phyloP scores from a whole-genome alignment of 768 basidiomycete genomes.

The Vararia minispora region DNA sequence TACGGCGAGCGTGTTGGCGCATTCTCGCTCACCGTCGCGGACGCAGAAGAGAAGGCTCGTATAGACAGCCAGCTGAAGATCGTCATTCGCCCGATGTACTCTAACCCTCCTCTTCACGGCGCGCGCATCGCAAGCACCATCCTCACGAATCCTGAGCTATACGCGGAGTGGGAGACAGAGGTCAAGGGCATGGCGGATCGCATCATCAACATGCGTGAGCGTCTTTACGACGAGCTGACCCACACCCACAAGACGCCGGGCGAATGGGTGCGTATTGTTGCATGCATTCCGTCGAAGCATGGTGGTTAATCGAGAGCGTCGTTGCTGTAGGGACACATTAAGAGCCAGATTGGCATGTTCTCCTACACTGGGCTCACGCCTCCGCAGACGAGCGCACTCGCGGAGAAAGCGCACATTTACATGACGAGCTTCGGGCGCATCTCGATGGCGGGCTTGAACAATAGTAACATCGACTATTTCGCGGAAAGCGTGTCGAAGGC shows the following conservation, averaged over 20 bases:
- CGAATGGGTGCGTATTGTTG: conserved; percentile 89
- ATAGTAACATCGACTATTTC: conserved; percentile 79
- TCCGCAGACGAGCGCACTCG: conserved; percentile 69
- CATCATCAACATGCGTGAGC: conserved; percentile 88
- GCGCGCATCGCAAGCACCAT: conserved; percentile 83
- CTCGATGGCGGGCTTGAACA: conserved; percentile 88
- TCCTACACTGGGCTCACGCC: conserved; percentile 82
- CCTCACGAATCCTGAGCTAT: conserved; percentile 60
- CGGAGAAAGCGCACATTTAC: conserved; percentile 85
- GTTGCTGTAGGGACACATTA: too few species aligned
- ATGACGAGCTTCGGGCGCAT: conserved; percentile 93
- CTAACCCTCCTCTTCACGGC: conserved; percentile 90
- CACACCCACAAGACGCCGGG: conserved; percentile 83
- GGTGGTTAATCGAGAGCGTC: too few species aligned
- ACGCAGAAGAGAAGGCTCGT: conserved; percentile 69
- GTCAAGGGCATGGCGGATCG: conserved; percentile 94
- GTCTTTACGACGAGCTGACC: conserved; percentile 66
- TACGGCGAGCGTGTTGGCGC: conserved; percentile 99
- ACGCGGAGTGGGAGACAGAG: conserved; percentile 82
- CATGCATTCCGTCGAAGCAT: too few species aligned
- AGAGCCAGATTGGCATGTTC: conserved; percentile 96
- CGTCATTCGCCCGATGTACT: conserved; percentile 92
- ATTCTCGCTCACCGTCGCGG: conserved; percentile 69
- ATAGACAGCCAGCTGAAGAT: conserved; percentile 95
- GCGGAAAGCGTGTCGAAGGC: conserved; percentile 77